Evolutionary conservation across 495 filamentous ascomycete species (phyloP).

Genomic region (Parathielavia appendiculata): DNA sequence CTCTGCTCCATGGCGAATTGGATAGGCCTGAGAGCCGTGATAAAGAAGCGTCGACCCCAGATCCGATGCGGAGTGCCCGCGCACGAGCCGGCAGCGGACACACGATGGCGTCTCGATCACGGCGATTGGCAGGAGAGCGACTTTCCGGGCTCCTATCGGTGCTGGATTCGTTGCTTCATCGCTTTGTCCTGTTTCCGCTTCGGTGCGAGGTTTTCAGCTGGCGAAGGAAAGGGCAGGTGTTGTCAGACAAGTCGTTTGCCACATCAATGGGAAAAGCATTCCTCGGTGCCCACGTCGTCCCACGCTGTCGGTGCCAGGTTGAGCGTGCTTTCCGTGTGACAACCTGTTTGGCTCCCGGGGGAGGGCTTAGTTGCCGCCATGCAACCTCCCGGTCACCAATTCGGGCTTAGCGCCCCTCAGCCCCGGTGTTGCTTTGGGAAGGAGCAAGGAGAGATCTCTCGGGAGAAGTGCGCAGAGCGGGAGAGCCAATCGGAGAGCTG

Average conservation of each 20-base stretch:
- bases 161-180: constrained; percentile 4
- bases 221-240: not conserved
- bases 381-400: constrained; percentile 28
- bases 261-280: not conserved
- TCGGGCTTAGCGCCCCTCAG: constrained; percentile 24
- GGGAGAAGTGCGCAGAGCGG: not conserved
- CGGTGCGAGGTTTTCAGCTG: not conserved
- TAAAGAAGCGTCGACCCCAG: not conserved
- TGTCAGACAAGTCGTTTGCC: not conserved
- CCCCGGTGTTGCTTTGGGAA: constrained; percentile 31
- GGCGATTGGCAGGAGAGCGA: constrained; percentile 2
- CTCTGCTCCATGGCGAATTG: constrained; percentile 26
- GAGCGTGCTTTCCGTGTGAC: constrained; percentile 5
- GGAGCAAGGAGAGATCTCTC: constrained; percentile 6
- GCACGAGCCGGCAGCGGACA: constrained; percentile 3
- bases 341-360: not conserved
- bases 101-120: not conserved
- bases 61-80: not conserved
- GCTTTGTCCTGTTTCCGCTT: not conserved
- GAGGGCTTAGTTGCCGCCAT: constrained; percentile 2
- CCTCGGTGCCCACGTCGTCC: not conserved
- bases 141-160: not conserved
- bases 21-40: not conserved
- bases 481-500: constrained; percentile 13
- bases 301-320: constrained; percentile 1